These are phyloP conservation scores for Fistulifera solaris DNA, from an alignment of 108 stramenopile species.

Conservation along the genomic window DNA sequence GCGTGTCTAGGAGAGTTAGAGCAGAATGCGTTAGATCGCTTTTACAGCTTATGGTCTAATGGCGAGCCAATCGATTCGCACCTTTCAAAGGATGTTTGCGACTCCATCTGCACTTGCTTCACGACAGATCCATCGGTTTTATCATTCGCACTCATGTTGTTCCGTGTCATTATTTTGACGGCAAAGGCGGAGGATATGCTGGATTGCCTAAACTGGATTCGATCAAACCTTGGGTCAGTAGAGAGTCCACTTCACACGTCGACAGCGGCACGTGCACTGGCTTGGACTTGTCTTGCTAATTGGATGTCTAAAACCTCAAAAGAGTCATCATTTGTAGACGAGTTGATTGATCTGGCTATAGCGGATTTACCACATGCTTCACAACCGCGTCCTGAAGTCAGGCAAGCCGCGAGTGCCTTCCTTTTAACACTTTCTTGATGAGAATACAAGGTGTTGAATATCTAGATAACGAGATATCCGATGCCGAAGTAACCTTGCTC, in stretches of 20 bases:
- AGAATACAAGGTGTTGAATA: background rate
- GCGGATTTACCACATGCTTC: background rate
- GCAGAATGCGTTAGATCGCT: conserved; percentile 9
- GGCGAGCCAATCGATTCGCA: conserved; percentile 3
- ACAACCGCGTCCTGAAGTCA: conserved; percentile 16
- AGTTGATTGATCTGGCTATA: conserved; percentile 3
- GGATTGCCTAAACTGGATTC: background rate
- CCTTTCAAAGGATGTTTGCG: conserved; percentile 8
- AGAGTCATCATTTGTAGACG: conserved; percentile 1
- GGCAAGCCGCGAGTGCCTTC: conserved; percentile 52
- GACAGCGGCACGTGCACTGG: background rate
- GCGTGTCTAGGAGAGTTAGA: background rate
- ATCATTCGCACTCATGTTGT: conserved; percentile 47
- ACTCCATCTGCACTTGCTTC: conserved; percentile 15
- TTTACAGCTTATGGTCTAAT: conserved; percentile 14
- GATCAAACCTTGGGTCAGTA: background rate
- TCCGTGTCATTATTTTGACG: conserved; percentile 42
- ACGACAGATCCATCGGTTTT: background rate
- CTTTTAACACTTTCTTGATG: conserved; percentile 31
- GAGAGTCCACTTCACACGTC: conserved; percentile 3
- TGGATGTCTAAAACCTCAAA: background rate
- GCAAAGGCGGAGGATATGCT: no score
- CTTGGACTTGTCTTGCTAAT: background rate
- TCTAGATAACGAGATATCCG: conserved; percentile 31
- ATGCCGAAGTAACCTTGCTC: conserved; percentile 38